Evolutionary conservation across 2,329 filamentous ascomycete species (phyloP).

Genomic region (Periconia digitata): DNA sequence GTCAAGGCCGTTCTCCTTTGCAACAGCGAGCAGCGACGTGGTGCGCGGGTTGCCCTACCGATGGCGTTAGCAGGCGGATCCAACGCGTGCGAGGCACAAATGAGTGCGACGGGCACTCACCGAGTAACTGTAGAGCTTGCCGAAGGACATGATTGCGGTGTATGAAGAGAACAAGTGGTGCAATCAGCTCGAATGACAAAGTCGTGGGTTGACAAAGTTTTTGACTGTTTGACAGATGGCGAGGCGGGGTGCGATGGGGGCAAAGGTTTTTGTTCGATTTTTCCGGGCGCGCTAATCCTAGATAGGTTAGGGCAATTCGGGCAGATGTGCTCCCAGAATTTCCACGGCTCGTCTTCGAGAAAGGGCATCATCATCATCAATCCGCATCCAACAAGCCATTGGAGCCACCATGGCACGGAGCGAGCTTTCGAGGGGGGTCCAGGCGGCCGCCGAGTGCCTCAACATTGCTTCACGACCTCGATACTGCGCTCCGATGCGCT

Average conservation of each 20-base stretch:
- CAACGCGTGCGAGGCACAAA: constrained; percentile 1
- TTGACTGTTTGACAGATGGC: constrained; percentile 23
- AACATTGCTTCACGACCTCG: constrained; percentile 20
- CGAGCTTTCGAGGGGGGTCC: constrained; percentile 33
- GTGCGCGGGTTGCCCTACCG: constrained; percentile 83
- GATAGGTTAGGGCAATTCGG: constrained; percentile 2
- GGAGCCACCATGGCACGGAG: constrained; percentile 31
- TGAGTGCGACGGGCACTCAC: constrained; percentile 39
- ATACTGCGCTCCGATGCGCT: constrained; percentile 24
- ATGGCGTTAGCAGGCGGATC: constrained; percentile 30
- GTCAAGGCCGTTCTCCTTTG: constrained; percentile 96
- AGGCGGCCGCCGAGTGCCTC: constrained; percentile 28
- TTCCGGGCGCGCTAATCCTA: constrained; percentile 14
- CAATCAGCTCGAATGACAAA: constrained; percentile 29
- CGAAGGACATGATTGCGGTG: constrained; percentile 80
- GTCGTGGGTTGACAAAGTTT: constrained; percentile 27
- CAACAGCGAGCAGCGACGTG: constrained; percentile 85
- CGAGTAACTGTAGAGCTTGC: constrained; percentile 89
- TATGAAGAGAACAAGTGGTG: constrained; percentile 23
- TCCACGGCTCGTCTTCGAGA: background rate
- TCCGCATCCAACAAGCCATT: constrained; percentile 8
- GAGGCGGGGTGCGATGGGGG: constrained; percentile 13
- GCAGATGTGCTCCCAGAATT: constrained; percentile 11
- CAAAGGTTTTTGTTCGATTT: constrained; percentile 28
- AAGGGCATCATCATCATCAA: constrained; percentile 8